These are phyloP conservation scores for Mortierella sp. DNA, from an alignment of 371 early-diverging fungal species.

Conservation along the genomic window DNA sequence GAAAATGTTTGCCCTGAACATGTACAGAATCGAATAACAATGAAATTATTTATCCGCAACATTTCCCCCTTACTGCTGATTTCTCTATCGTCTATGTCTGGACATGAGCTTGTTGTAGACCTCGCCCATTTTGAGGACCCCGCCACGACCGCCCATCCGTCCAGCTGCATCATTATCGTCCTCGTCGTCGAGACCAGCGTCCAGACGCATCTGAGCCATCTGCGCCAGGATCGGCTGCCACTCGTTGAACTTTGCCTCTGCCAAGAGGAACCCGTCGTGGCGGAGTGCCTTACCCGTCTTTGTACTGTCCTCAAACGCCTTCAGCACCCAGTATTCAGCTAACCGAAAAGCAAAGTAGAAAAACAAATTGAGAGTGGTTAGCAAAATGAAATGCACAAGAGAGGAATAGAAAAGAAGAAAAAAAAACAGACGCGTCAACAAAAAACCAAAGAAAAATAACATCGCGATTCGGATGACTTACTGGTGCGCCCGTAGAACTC, in stretches of 20 bases:
- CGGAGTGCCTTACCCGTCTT: slow-evolving; percentile 59
- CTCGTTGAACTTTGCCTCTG: slow-evolving; percentile 59
- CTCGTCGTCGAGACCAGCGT: slow-evolving; percentile 58
- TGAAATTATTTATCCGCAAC: neutral
- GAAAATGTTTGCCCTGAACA: no score
- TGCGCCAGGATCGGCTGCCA: slow-evolving; percentile 61
- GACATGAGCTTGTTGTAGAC: slow-evolving; percentile 57
- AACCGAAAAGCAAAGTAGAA: no score
- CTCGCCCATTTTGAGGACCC: slow-evolving; percentile 54
- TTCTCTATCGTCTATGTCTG: slow-evolving; percentile 45
- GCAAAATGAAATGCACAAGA: neutral
- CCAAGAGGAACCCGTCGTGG: slow-evolving; percentile 58
- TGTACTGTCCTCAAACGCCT: slow-evolving; percentile 58
- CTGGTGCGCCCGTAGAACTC: slow-evolving; percentile 64
- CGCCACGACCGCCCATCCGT: slow-evolving; percentile 36
- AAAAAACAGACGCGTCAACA: neutral
- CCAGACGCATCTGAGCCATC: slow-evolving; percentile 60
- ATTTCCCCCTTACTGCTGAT: neutral
- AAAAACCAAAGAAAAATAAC: neutral
- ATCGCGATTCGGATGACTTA: slow-evolving; percentile 28
- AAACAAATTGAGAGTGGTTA: no score
- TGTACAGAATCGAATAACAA: neutral
- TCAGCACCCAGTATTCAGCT: slow-evolving; percentile 59
- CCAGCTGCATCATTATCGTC: slow-evolving; percentile 40
- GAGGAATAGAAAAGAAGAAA: neutral